A percentile compares a stretch with the other conserved stretches of the same genome.
Conservation (phyloP, 2,329 filamentous ascomycete genomes). For the Celoporthe dispersa region DNA sequence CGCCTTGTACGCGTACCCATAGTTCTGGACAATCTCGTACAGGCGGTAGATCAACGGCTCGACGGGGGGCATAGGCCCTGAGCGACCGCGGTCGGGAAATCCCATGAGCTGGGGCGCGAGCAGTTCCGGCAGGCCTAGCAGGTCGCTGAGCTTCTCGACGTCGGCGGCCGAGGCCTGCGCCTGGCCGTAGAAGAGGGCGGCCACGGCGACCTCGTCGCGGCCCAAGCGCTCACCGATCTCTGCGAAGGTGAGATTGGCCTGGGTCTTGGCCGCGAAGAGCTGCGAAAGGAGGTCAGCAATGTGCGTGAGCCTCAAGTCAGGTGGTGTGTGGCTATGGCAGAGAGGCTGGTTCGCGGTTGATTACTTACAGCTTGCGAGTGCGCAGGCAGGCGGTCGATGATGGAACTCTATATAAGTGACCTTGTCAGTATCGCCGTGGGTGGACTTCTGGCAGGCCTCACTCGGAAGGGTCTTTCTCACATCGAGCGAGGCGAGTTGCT, state of each 20-base stretch:
- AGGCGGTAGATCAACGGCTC: conserved; percentile 89
- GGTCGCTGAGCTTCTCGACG: conserved; percentile 62
- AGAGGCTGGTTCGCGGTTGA: neutral
- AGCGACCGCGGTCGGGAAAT: conserved; percentile 80
- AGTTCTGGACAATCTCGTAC: conserved; percentile 96
- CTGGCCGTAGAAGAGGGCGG: conserved; percentile 87
- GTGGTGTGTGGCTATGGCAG: neutral
- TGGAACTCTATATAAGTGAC: conserved; percentile 45
- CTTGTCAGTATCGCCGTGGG: conserved; percentile 2
- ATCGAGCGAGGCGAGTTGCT: conserved; percentile 41
- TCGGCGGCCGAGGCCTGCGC: conserved; percentile 56
- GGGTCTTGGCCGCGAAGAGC: conserved; percentile 81
- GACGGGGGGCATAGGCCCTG: conserved; percentile 80
- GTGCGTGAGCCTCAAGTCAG: too few relatives aligned
- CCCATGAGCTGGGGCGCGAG: conserved; percentile 68
- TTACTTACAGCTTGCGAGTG: conserved; percentile 60
- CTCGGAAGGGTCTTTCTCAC: conserved; percentile 33
- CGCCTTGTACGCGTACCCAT: conserved; percentile 94
- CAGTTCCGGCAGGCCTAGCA: conserved; percentile 53
- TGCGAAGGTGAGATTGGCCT: conserved; percentile 77
- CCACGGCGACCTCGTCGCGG: conserved; percentile 81
- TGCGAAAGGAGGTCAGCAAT: neutral
- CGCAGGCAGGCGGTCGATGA: conserved; percentile 70
- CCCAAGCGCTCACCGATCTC: conserved; percentile 73
- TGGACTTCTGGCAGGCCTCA: neutral